A percentile compares a stretch with the other conserved stretches of the same genome.
Conservation (phyloP, 352 stramenopile species). For the Chrysophaeum taylorii region DNA sequence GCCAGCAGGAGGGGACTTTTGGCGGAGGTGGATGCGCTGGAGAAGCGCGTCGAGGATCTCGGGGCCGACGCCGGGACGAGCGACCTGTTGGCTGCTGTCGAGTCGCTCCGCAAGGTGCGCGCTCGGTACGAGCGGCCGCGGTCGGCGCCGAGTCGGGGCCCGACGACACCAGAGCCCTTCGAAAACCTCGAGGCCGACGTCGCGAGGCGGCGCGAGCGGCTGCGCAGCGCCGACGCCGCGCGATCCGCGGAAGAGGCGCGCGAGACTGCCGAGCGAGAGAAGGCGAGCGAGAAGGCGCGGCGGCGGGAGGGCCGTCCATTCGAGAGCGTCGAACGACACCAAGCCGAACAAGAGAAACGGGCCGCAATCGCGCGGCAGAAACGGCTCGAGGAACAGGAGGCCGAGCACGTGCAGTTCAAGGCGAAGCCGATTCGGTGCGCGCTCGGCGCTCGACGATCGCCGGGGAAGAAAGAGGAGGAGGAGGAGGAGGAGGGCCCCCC, state of each 20-base stretch:
- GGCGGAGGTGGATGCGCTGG: no score
- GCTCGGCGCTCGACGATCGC: no score
- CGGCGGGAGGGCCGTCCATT: neutral
- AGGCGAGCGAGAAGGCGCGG: neutral
- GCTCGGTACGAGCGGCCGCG: no score
- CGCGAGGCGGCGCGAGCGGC: neutral
- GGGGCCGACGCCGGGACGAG: no score
- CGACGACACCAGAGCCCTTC: neutral
- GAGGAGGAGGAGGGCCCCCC: neutral
- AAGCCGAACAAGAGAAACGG: neutral
- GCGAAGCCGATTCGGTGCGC: no score
- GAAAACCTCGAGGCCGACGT: neutral
- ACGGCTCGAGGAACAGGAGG: neutral
- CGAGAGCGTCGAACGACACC: neutral
- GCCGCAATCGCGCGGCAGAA: neutral
- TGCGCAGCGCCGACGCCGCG: neutral
- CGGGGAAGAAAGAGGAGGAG: no score
- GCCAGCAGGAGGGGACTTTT: no score
- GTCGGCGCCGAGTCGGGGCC: no score
- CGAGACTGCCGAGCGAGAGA: neutral
- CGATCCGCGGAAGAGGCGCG: neutral
- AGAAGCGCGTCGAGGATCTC: no score
- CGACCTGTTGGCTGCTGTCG: no score
- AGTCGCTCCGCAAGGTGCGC: no score
- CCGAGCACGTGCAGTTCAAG: neutral